Percentiles rank a stretch among this genome's conserved stretches.
Evolutionary conservation across 176 grass and related monocot species (phyloP).

Genomic region (Cenchrus fungigraminus): DNA sequence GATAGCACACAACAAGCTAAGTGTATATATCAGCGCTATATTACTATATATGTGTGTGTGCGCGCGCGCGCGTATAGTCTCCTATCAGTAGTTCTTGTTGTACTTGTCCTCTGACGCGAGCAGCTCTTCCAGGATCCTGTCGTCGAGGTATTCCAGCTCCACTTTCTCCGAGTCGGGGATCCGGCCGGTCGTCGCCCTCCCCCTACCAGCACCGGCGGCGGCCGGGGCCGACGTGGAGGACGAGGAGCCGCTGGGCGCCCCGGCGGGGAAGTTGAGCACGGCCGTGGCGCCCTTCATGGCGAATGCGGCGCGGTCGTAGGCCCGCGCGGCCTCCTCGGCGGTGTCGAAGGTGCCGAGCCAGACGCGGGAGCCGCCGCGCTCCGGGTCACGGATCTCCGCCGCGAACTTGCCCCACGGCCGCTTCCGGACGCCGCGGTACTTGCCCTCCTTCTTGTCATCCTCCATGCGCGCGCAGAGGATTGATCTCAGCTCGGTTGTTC

Average conservation of each 20-base stretch:
- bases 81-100: slow-evolving; percentile 20
- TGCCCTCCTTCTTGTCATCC: slow-evolving; percentile 57
- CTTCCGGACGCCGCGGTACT: slow-evolving; percentile 77
- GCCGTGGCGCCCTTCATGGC: slow-evolving; percentile 66
- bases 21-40: neutral
- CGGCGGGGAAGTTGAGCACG: slow-evolving; percentile 75
- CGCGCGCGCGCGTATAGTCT: neutral
- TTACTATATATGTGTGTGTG: neutral
- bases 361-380: slow-evolving; percentile 60
- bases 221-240: slow-evolving; percentile 33
- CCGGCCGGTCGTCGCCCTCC: neutral
- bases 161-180: slow-evolving; percentile 42
- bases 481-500: too few species aligned
- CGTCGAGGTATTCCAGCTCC: slow-evolving; percentile 73
- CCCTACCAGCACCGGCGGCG: neutral
- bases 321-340: slow-evolving; percentile 76
- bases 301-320: slow-evolving; percentile 80
- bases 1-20: neutral
- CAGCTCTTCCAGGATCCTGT: slow-evolving; percentile 67
- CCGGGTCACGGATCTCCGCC: slow-evolving; percentile 81
- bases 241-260: slow-evolving; percentile 22
- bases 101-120: slow-evolving; percentile 47
- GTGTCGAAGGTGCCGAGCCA: slow-evolving; percentile 90
- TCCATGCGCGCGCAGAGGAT: slow-evolving; percentile 18
- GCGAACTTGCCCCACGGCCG: slow-evolving; percentile 87